Percentiles rank a stretch among this genome's conserved stretches.
Conservation (phyloP, 495 filamentous ascomycete species). For the Lophium mytilinum region DNA sequence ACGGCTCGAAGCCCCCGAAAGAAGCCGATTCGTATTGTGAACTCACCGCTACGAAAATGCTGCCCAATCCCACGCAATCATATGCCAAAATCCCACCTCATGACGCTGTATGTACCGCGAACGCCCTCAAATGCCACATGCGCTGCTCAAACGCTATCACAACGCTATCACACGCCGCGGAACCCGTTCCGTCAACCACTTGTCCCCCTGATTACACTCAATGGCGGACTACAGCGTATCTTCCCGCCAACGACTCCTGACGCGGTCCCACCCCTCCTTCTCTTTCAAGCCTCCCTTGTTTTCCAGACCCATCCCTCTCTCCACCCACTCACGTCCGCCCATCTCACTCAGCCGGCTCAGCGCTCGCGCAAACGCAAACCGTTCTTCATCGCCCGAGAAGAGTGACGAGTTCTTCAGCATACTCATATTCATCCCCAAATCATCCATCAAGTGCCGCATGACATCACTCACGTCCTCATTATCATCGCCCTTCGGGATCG, state of each 20-base stretch:
- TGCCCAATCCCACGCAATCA: no score
- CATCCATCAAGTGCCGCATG: slow-evolving; percentile 91
- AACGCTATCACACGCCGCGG: no score
- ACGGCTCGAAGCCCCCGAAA: no score
- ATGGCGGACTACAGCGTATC: slow-evolving; percentile 27
- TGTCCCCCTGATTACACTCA: no score
- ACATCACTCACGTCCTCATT: slow-evolving; percentile 62
- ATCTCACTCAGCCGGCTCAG: slow-evolving; percentile 81
- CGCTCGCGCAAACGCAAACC: slow-evolving; percentile 90
- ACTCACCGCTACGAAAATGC: no score
- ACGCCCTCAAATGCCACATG: no score
- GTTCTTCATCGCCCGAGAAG: slow-evolving; percentile 92
- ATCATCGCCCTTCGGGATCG: slow-evolving; percentile 34
- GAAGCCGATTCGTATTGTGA: no score
- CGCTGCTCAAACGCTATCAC: no score
- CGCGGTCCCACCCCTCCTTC: slow-evolving; percentile 36
- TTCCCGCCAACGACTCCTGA: slow-evolving; percentile 34
- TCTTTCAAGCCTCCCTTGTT: slow-evolving; percentile 34
- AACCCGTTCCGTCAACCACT: no score
- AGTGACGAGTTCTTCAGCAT: slow-evolving; percentile 78
- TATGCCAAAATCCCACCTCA: no score
- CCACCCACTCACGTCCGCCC: slow-evolving; percentile 91
- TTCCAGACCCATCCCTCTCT: slow-evolving; percentile 60
- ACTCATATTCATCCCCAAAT: slow-evolving; percentile 77
- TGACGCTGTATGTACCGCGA: no score